Evolutionary conservation across 1,284 basidiomycete genomes (phyloP).

Genomic region (Trametes versicolor): DNA sequence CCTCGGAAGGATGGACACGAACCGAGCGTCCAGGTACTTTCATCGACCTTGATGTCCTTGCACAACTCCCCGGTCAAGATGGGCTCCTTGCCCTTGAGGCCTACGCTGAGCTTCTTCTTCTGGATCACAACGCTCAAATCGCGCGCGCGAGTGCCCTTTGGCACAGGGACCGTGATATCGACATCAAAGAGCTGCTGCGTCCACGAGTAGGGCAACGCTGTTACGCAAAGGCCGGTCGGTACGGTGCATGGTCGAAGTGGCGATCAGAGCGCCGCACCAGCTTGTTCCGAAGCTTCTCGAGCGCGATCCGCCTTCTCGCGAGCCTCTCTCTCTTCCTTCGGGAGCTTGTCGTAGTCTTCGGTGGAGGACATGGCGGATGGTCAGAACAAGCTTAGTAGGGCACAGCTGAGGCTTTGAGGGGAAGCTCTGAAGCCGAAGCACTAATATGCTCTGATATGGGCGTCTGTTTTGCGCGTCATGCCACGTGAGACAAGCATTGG

Average conservation of each 20-base stretch:
- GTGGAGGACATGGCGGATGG: slow-evolving; percentile 37
- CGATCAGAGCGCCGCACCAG: slow-evolving; percentile 62
- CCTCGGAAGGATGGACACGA: slow-evolving; percentile 39
- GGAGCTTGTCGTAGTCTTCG: slow-evolving; percentile 81
- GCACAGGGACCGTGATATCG: slow-evolving; percentile 86
- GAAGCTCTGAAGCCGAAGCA: background rate
- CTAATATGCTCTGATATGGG: slow-evolving; percentile 15
- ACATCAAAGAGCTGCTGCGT: slow-evolving; percentile 90
- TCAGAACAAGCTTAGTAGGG: background rate
- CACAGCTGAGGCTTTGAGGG: background rate
- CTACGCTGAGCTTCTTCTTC: slow-evolving; percentile 86
- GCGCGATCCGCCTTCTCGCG: slow-evolving; percentile 76
- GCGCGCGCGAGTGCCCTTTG: slow-evolving; percentile 85
- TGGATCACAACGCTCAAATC: slow-evolving; percentile 82
- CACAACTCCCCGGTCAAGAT: slow-evolving; percentile 94
- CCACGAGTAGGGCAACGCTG: slow-evolving; percentile 94
- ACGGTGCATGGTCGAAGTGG: slow-evolving; percentile 33
- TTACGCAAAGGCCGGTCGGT: slow-evolving; percentile 34
- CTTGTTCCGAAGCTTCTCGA: slow-evolving; percentile 85
- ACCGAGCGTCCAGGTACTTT: slow-evolving; percentile 98
- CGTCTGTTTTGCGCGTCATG: slow-evolving; percentile 27
- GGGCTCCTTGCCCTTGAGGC: slow-evolving; percentile 85
- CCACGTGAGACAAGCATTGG: slow-evolving; percentile 29
- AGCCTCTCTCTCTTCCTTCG: slow-evolving; percentile 78
- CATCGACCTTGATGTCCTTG: slow-evolving; percentile 94